Conservation (phyloP, 345 rosid genomes). For the Eucalyptus decipiens region DNA sequence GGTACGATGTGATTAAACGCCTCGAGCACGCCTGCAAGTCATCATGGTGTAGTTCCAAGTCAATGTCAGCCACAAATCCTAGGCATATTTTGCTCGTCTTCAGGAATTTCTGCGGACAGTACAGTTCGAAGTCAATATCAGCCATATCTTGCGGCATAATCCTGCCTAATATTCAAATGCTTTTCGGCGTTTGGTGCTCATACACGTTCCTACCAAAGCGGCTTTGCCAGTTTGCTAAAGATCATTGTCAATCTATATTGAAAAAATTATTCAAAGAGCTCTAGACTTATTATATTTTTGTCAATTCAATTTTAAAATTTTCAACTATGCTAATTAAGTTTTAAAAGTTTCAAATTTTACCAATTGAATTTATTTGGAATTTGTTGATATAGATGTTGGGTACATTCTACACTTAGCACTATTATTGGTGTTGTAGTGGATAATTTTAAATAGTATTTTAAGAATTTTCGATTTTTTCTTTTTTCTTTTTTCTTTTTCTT, state of each 20-base stretch:
- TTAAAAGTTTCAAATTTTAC: accelerated
- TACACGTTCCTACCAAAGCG: not conserved
- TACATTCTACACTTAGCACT: too few relatives aligned
- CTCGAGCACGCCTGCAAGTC: constrained; percentile 46
- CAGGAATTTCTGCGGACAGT: constrained; percentile 29
- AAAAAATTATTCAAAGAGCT: too few relatives aligned
- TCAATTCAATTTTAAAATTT: not conserved
- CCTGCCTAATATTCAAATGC: not conserved
- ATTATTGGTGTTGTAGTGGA: too few relatives aligned
- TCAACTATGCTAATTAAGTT: too few relatives aligned
- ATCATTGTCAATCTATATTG: not conserved
- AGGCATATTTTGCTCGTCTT: constrained; percentile 35
- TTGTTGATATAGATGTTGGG: accelerated
- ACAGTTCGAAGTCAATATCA: not conserved
- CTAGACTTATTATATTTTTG: accelerated
- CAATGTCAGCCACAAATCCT: constrained; percentile 48
- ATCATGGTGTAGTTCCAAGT: constrained; percentile 26
- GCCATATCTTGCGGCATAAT: not conserved
- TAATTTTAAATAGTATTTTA: too few relatives aligned
- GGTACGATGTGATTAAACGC: constrained; percentile 32
- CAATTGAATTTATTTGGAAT: too few relatives aligned
- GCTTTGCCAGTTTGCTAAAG: not conserved
- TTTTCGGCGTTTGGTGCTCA: not conserved
- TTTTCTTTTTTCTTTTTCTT: too few relatives aligned
- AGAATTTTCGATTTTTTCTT: accelerated